phyloP scores from a whole-genome alignment of 257 asterid genomes.

The Parsonsia alboflavescens region DNA sequence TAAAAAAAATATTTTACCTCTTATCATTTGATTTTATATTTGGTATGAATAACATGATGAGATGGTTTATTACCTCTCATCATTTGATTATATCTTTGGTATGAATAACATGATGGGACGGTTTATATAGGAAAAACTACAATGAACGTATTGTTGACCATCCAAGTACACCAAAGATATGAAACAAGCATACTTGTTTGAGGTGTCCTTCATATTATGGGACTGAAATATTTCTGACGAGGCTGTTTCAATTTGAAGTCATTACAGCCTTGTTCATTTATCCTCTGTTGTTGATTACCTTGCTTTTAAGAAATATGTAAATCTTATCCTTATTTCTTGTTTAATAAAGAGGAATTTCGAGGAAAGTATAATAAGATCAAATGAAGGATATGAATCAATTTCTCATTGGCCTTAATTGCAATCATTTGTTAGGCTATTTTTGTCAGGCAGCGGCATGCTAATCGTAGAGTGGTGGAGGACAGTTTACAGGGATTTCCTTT shows the following conservation, averaged over 20 bases:
- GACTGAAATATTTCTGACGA: not conserved
- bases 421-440: not conserved
- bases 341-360: not conserved
- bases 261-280: not conserved
- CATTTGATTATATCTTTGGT: not conserved
- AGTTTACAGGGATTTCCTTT: not conserved
- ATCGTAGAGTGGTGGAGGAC: not conserved
- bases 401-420: not conserved
- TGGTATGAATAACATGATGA: not conserved
- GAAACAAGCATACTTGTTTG: too few relatives aligned
- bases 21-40: not conserved
- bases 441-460: not conserved
- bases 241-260: not conserved
- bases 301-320: not conserved
- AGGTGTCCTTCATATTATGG: not conserved
- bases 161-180: too few relatives aligned
- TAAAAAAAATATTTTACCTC: too few relatives aligned
- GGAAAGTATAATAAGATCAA: not conserved
- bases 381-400: not conserved
- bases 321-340: not conserved
- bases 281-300: not conserved
- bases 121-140: not conserved
- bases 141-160: not conserved
- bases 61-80: not conserved
- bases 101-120: not conserved